These are phyloP conservation scores for Sarocladium brachiariae DNA, from an alignment of 2,329 filamentous ascomycete genomes.

Conservation along the genomic window DNA sequence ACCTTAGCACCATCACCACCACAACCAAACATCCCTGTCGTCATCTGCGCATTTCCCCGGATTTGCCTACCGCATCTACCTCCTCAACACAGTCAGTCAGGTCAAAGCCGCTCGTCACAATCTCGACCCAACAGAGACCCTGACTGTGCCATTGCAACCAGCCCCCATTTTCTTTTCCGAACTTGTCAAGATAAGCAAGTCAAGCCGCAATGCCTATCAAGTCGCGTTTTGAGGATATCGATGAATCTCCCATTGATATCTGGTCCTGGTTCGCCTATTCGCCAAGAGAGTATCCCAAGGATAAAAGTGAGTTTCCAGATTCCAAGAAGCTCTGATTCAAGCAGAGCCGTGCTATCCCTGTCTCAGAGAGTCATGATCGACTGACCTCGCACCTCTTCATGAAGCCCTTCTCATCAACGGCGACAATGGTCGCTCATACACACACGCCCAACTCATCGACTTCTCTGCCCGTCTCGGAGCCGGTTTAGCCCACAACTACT, in stretches of 20 bases:
- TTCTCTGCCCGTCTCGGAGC: constrained; percentile 70
- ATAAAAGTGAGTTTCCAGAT: constrained; percentile 53
- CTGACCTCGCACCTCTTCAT: too few species aligned
- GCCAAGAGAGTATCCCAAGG: constrained; percentile 61
- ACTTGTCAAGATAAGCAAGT: neutral
- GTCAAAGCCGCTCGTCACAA: too few species aligned
- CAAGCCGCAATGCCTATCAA: constrained; percentile 56
- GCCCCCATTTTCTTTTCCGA: too few species aligned
- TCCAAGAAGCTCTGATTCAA: too few species aligned
- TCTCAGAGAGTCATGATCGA: neutral
- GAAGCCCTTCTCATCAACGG: constrained; percentile 78
- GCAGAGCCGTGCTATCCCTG: neutral
- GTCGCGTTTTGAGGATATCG: constrained; percentile 56
- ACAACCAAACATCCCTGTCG: too few species aligned
- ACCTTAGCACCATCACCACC: too few species aligned
- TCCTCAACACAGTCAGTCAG: too few species aligned
- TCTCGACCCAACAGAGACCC: too few species aligned
- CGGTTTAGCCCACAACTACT: constrained; percentile 65
- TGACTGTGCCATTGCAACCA: too few species aligned
- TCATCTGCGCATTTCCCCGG: neutral
- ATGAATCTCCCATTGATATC: constrained; percentile 68
- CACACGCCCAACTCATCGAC: constrained; percentile 58
- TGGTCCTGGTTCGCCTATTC: constrained; percentile 73
- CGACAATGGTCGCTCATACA: constrained; percentile 62
- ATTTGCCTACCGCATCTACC: neutral